Base-by-base conservation (phyloP, 306 rosid genomes). In the Dalbergia cochinchinensis region DNA sequence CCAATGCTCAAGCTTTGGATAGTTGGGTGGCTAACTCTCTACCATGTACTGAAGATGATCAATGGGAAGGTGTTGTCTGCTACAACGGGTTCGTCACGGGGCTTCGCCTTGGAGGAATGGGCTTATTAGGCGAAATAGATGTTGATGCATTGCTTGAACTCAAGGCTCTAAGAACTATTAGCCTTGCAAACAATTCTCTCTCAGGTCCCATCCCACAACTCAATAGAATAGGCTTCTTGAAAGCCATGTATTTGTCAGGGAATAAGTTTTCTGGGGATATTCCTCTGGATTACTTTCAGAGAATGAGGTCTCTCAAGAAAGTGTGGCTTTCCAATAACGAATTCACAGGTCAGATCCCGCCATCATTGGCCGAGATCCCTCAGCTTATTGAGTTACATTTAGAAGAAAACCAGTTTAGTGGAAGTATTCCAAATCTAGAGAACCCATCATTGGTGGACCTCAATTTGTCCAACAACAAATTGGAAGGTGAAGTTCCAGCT, bases 241-340 rank as follows among this genome's bases (percentile, higher is more conserved):
- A 70, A 55, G 89, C 88, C 4, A 5, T 94, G 8, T 92, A 82
- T 84, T 81, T 94, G 54, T 80, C 94, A 6, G 71, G 78, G 6
- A 94, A 94, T 70, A 86, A 75, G 19, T 94, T 94, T 51, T 89
- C 97, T 0, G 97, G 97, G 37, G 89, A 84, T 7, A 91, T 94
- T 68, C 89, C 90, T 6, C 5, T 26, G 1, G 91, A 88, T 14
- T 89, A 77, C 18, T 94, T 94, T 48, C 65, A 51, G 9, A 42
- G 76, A 6, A 89, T 94, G 93, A 79, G 66, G 22, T 91, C 91
- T 37, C 60, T 94, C 82, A 94, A 86, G 88, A 94, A 89, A 77
- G 14, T 94, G 14, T 90, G 85, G 88, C 87, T 94, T 4, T 76
- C 86, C 8, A 50, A 85, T 20, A 94, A 94, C 79, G 69, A 85